Evolutionary conservation across 495 filamentous ascomycete species (phyloP).

Genomic region (Talaromyces wortmannii): DNA sequence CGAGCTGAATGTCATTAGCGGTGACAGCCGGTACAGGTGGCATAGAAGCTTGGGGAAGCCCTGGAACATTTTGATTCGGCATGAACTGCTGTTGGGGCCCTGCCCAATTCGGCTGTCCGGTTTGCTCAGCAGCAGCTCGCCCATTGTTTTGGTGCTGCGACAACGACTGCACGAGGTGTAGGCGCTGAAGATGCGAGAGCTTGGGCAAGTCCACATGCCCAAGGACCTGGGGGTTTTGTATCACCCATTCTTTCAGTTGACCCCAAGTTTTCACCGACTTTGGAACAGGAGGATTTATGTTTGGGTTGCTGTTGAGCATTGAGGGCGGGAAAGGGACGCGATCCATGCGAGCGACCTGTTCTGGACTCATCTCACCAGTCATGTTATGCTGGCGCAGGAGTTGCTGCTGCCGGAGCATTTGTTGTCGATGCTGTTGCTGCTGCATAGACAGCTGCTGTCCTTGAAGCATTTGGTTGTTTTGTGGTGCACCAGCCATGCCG

Average conservation of each 20-base stretch:
- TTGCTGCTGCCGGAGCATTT: conserved; percentile 23
- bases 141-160: conserved; percentile 19
- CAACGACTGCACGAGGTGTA: conserved; percentile 43
- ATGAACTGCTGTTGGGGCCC: conserved; percentile 23
- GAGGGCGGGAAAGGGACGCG: conserved; percentile 28
- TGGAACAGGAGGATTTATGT: conserved; percentile 38
- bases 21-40: conserved; percentile 31
- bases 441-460: conserved; percentile 31
- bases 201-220: conserved; percentile 33
- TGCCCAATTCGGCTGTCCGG: conserved; percentile 15
- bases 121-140: conserved; percentile 13
- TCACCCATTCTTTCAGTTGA: conserved; percentile 59
- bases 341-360: conserved; percentile 44
- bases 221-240: conserved; percentile 37
- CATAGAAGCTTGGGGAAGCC: conserved; percentile 12
- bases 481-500: conserved; percentile 23
- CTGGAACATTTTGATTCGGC: conserved; percentile 29
- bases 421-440: conserved; percentile 27
- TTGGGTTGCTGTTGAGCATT: conserved; percentile 26
- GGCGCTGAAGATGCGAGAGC: conserved; percentile 44
- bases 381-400: conserved; percentile 31
- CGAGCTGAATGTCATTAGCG: conserved; percentile 35
- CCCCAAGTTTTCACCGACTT: conserved; percentile 64
- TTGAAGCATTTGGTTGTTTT: conserved; percentile 23
- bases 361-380: conserved; percentile 33